phyloP scores from a whole-genome alignment of 2,329 filamentous ascomycete species.

The Microdochium paspali region DNA sequence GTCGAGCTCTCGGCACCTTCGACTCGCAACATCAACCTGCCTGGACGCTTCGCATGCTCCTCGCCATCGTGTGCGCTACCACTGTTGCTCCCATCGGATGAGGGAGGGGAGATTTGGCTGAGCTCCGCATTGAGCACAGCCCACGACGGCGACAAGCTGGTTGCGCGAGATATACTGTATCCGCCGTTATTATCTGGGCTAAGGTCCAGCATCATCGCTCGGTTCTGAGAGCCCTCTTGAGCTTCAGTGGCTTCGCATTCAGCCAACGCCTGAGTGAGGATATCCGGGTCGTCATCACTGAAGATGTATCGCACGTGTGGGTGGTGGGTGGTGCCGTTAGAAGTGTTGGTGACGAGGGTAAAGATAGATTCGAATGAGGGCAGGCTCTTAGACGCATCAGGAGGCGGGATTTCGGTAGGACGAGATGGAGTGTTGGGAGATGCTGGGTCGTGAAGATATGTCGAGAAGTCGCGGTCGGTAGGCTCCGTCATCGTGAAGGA shows the following conservation, averaged over 20 bases:
- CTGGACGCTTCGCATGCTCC: slow-evolving; percentile 14
- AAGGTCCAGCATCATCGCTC: slow-evolving; percentile 48
- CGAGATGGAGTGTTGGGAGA: not conserved
- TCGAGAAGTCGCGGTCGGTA: slow-evolving; percentile 9
- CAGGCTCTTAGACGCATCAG: slow-evolving; percentile 2
- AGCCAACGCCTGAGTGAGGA: slow-evolving; percentile 58
- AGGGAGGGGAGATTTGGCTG: slow-evolving; percentile 26
- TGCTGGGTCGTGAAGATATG: not conserved
- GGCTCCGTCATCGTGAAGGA: slow-evolving; percentile 17
- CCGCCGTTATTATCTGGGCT: slow-evolving; percentile 27
- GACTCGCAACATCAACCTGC: slow-evolving; percentile 51
- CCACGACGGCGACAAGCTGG: slow-evolving; percentile 69
- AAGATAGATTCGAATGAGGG: slow-evolving; percentile 70
- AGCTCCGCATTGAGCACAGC: slow-evolving; percentile 41
- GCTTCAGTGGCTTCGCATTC: slow-evolving; percentile 21
- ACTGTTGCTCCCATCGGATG: slow-evolving; percentile 20
- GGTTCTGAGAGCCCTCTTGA: slow-evolving; percentile 19
- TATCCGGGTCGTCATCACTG: slow-evolving; percentile 76
- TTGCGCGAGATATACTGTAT: slow-evolving; percentile 55
- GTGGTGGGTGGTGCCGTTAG: slow-evolving; percentile 68
- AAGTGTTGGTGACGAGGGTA: slow-evolving; percentile 68
- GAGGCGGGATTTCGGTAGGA: not conserved
- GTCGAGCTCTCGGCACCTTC: slow-evolving; percentile 38
- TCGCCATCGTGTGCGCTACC: slow-evolving; percentile 19
- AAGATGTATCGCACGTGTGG: slow-evolving; percentile 90